Conservation (phyloP, 495 filamentous ascomycete genomes). For the Aspergillus biplanus region DNA sequence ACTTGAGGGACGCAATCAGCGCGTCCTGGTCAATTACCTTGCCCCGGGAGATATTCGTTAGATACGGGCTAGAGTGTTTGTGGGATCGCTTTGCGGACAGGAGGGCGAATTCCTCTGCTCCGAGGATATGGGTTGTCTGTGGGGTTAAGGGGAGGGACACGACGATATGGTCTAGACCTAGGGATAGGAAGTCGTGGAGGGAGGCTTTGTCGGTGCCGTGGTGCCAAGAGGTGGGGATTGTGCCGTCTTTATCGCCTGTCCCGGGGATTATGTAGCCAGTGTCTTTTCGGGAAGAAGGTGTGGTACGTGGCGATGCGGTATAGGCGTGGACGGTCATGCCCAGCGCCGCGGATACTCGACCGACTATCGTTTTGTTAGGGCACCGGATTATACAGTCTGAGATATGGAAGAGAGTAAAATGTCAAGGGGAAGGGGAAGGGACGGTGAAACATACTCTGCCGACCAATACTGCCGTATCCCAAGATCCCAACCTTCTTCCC, state of each 20-base stretch:
- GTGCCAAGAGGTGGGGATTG: slow-evolving; percentile 73
- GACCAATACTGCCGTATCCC: slow-evolving; percentile 83
- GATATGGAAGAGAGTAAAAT: neutral
- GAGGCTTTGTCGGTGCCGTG: slow-evolving; percentile 63
- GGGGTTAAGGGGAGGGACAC: slow-evolving; percentile 73
- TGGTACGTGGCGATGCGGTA: slow-evolving; percentile 65
- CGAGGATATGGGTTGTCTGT: slow-evolving; percentile 65
- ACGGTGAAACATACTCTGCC: slow-evolving; percentile 53
- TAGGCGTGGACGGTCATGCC: slow-evolving; percentile 85
- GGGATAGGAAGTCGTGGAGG: slow-evolving; percentile 66
- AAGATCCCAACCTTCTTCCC: slow-evolving; percentile 70
- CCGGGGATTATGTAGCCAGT: slow-evolving; percentile 71
- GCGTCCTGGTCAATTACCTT: slow-evolving; percentile 70
- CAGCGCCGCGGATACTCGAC: slow-evolving; percentile 66
- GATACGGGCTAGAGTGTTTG: slow-evolving; percentile 43
- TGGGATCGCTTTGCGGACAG: slow-evolving; percentile 50
- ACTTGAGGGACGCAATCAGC: slow-evolving; percentile 58
- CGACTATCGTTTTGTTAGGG: slow-evolving; percentile 42
- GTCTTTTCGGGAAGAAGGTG: slow-evolving; percentile 62
- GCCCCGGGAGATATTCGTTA: slow-evolving; percentile 79
- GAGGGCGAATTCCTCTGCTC: slow-evolving; percentile 66
- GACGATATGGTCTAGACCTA: slow-evolving; percentile 77
- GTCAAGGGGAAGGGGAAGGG: neutral
- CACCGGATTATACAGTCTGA: neutral
- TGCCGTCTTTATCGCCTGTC: slow-evolving; percentile 76